Evolutionary conservation across 805 yeast genomes (phyloP), one percentile per base, ranked within the genome.

Genomic region (Yarrowia porcina): DNA sequence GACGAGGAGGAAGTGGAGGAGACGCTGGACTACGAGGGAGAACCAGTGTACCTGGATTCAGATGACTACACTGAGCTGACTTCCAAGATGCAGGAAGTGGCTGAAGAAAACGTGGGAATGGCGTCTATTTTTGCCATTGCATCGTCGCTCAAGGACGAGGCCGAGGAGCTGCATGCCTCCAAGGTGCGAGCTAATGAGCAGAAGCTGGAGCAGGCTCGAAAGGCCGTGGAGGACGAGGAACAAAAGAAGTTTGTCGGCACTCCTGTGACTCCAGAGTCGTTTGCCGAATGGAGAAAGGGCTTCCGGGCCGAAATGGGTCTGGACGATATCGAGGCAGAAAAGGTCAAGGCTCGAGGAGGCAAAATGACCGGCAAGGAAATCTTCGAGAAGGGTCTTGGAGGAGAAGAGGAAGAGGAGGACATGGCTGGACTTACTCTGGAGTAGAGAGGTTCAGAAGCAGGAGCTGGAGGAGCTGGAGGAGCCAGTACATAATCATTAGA

Each of bases 181-280:
- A 85, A 86, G 67, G 77, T 88, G 49, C 76, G 78, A 15, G 69
- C 67, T 6, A 79, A 76, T 36, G 92, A 89, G 69, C 79, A 80
- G 63, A 74, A 75, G 66, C 81, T 85, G 67, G 90, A 89, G 66
- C 77, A 79, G 57, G 82, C 80, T 66, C 75, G 88, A 18, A 76
- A 80, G 59, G 85, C 79, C 21, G 84, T 83, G 66, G 98, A 94
- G 72, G 80, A 79, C 68, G 86, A 87, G 73, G 97, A 91, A 72
- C 96, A 90, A 72, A 87, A 86, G 73, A 94, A 94, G 74, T 93
- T 93, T 75, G 79, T 80, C 41, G 99, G 99, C 35, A 94, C 98
- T 0, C 83, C 88, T 62, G 97, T 93, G 6, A 93, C 97, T 1
- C 75, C 74, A 15, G 96, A 89, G 67, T 79, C 87, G n/a, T 93